Percentiles rank a stretch among this genome's conserved stretches.
Evolutionary conservation across 495 filamentous ascomycete genomes (phyloP).

Genomic region (Aspergillus asperescens): DNA sequence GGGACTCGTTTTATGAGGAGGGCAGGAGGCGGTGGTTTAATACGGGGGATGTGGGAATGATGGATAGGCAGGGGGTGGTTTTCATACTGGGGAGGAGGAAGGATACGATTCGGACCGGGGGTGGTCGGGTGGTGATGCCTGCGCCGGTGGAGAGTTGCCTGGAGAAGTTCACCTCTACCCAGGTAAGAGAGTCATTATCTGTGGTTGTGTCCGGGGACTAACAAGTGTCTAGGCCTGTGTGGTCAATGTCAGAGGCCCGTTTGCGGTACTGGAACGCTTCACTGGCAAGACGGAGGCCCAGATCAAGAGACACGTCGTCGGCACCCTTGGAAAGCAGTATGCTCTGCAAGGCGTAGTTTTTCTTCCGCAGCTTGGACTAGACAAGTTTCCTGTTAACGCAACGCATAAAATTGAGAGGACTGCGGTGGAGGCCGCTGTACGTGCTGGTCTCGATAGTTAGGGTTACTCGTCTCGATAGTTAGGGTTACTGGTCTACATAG

Average conservation of each 20-base stretch:
- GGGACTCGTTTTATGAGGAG: not conserved
- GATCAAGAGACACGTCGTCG: not conserved
- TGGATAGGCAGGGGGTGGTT: not conserved
- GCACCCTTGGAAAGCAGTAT: not conserved
- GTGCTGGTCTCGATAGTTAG: too few species aligned
- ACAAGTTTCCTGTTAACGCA: not conserved
- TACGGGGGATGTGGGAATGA: not conserved
- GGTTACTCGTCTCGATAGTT: too few species aligned
- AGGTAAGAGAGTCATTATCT: not conserved
- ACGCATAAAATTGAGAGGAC: not conserved
- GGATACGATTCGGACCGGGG: not conserved
- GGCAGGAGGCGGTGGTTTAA: not conserved
- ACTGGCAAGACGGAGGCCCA: not conserved
- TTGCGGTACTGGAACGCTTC: not conserved
- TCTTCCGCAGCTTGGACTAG: not conserved
- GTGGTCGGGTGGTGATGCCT: not conserved
- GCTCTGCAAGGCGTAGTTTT: not conserved
- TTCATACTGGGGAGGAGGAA: not conserved
- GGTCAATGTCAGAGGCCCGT: not conserved
- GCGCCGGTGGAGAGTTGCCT: not conserved
- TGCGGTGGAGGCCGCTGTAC: not conserved
- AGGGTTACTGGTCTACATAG: too few species aligned
- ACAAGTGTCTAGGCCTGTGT: not conserved
- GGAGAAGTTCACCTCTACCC: not conserved
- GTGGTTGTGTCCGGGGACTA: not conserved